A percentile compares a stretch with the other conserved stretches of the same genome.
Evolutionary conservation across 805 yeast species (phyloP).

Genomic region (Candida insectalens): DNA sequence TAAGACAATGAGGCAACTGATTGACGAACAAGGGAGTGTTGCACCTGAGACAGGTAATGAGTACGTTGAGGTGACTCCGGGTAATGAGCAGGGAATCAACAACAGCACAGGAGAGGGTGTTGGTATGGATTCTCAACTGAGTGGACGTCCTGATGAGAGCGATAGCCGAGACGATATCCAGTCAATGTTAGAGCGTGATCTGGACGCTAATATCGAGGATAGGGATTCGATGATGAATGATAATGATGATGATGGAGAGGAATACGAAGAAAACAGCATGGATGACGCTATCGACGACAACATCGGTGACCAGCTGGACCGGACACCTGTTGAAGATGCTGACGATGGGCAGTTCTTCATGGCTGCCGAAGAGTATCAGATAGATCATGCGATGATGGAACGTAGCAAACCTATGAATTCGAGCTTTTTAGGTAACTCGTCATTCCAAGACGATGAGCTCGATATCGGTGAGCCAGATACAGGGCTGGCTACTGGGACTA

Average conservation of each 20-base stretch:
- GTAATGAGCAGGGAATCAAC: background rate
- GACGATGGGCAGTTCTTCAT: constrained; percentile 16
- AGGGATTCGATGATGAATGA: constrained; percentile 24
- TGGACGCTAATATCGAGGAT: constrained; percentile 38
- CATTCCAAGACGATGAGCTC: too few relatives aligned
- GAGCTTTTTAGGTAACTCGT: background rate
- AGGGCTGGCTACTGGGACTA: too few relatives aligned
- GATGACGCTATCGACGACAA: background rate
- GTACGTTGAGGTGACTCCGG: constrained; percentile 6
- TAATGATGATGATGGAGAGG: constrained; percentile 2
- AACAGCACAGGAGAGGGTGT: background rate
- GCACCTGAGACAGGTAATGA: background rate
- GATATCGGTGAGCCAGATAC: too few relatives aligned
- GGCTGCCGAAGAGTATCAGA: constrained; percentile 30
- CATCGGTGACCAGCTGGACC: background rate
- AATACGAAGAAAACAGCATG: constrained; percentile 7
- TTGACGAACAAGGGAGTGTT: constrained; percentile 11
- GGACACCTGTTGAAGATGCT: background rate
- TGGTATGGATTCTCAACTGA: too few relatives aligned
- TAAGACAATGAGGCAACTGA: constrained; percentile 38
- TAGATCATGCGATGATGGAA: constrained; percentile 20
- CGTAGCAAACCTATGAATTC: background rate
- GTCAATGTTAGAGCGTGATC: constrained; percentile 19
- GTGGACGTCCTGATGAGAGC: too few relatives aligned
- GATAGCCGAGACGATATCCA: background rate